Conservation (phyloP, 352 stramenopile genomes). For the Pythium vanterpoolii region DNA sequence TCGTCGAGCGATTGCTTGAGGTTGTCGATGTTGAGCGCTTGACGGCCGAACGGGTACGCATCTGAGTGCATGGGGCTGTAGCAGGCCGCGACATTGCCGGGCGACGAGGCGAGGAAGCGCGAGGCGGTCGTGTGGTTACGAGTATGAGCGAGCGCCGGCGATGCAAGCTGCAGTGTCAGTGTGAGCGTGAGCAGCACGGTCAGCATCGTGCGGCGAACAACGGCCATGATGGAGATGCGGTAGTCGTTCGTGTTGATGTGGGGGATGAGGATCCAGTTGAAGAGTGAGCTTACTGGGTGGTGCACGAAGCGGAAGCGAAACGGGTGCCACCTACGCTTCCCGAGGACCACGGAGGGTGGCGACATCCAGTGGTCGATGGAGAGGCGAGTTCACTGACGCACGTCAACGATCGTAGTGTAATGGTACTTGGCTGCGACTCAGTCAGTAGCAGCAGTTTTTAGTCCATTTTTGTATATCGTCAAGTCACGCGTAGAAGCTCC, state of each 20-base stretch:
- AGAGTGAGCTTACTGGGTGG: conserved; percentile 12
- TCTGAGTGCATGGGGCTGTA: conserved; percentile 26
- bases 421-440: no score
- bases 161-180: conserved; percentile 6
- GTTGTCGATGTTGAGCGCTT: conserved; percentile 12
- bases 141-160: no score
- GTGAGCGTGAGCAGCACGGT: conserved; percentile 1
- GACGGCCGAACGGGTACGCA: conserved; percentile 13
- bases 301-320: no score
- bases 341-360: no score
- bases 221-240: conserved; percentile 12
- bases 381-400: no score
- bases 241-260: neutral
- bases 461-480: no score
- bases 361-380: no score
- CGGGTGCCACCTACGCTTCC: no score
- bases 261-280: conserved; percentile 4
- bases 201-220: conserved; percentile 1
- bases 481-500: no score
- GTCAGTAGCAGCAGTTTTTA: no score
- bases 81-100: conserved; percentile 24
- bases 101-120: conserved; percentile 8
- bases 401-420: no score
- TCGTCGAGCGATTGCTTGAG: conserved; percentile 19
- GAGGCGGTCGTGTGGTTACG: neutral